Base-by-base conservation (phyloP, 345 rosid genomes). In the Laguncularia racemosa region DNA sequence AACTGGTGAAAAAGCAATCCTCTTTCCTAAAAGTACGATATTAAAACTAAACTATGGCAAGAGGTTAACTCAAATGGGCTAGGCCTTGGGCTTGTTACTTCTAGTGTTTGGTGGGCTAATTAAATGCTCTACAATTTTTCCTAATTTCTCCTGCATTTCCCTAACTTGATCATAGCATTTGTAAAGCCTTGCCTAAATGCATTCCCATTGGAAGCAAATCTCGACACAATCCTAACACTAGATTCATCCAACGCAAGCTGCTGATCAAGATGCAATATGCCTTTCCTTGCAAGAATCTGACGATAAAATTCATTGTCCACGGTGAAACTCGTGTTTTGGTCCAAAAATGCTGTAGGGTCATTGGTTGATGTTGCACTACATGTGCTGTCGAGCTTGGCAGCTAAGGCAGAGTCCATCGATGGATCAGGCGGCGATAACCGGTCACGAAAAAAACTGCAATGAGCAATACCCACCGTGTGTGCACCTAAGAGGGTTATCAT, bases 401-500 rank as follows among this genome's bases (percentile, higher is more conserved):
- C 77, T 44, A 83, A 60, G 13, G 63, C 5, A 16, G 71, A 64
- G 58, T 83, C 88, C 93, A 84, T 84, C 0, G 80, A 48, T 0
- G 81, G 81, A 57, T 79, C 88, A 18, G 86, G 77, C 0, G 44
- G 56, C 14, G 68, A 50, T n/a, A 83, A 70, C 19, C 97, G 69
- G 56, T 80, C 87, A 0, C 33, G 38, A 57, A 90, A 78, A 66
- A 83, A 76, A 57, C 75, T 69, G 49, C 95, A 90, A 33, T 81
- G 93, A 0, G 76, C 74, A 46, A 74, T 67, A n/a, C 90, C 95
- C n/a, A 86, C 85, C 0, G 92, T 75, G 61, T 90, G 95, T 10
- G 76, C 92, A 44, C 95, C 95, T 46, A 88, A 62, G 15, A 84
- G 95, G 50, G 82, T 73, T n/a, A 74, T 84, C 93, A 87, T 87